Evolutionary conservation across 106 monocot species (phyloP).

Genomic region (Apostasia ramifera): DNA sequence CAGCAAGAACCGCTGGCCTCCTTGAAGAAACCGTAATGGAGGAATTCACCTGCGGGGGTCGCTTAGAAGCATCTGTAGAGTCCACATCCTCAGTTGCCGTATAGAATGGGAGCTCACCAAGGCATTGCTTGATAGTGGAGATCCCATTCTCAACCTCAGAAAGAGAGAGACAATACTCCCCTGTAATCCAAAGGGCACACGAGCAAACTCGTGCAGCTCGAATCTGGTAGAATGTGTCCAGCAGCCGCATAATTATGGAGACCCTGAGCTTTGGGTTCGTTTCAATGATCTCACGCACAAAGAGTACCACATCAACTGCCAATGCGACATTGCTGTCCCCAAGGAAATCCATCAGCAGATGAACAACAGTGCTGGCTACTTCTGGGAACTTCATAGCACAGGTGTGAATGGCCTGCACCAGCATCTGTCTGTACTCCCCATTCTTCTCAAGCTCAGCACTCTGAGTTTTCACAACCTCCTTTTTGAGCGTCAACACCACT

Average conservation of each 20-base stretch:
- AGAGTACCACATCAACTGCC: constrained; percentile 77
- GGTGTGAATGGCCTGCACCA: constrained; percentile 83
- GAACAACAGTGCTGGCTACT: constrained; percentile 84
- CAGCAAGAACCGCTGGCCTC: constrained; percentile 75
- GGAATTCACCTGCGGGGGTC: constrained; percentile 29
- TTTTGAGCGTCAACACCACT: constrained; percentile 82
- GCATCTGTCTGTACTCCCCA: constrained; percentile 89
- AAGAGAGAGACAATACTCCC: constrained; percentile 79
- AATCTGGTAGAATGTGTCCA: constrained; percentile 89
- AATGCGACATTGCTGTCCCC: constrained; percentile 84
- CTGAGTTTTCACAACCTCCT: constrained; percentile 90
- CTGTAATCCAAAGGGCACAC: constrained; percentile 86
- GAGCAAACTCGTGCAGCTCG: constrained; percentile 79
- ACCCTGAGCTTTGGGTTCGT: constrained; percentile 83
- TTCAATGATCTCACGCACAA: constrained; percentile 87
- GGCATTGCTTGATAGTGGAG: constrained; percentile 79
- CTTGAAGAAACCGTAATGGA: constrained; percentile 61
- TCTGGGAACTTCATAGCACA: constrained; percentile 91
- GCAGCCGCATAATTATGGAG: constrained; percentile 73
- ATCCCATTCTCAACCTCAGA: constrained; percentile 84
- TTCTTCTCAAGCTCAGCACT: constrained; percentile 77
- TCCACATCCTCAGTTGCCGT: constrained; percentile 52
- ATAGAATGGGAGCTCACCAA: constrained; percentile 88
- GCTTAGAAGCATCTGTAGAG: constrained; percentile 31
- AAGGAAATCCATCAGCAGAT: constrained; percentile 88